Conservation (phyloP, 192 early-diverging fungal species). For the Rhizophagus prolifer region DNA sequence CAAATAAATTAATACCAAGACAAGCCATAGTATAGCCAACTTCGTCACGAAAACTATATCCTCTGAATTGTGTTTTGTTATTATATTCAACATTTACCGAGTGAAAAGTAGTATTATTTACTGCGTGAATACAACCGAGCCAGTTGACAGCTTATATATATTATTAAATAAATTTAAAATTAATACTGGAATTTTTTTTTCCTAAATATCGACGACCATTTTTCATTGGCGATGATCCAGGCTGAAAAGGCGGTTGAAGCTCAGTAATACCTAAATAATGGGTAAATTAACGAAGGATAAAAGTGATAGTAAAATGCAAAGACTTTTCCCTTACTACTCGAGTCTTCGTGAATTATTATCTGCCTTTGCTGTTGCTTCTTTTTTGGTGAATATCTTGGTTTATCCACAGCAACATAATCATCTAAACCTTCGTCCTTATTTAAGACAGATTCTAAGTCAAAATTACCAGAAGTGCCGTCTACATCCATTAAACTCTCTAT, state of each 20-base stretch:
- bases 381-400: not conserved
- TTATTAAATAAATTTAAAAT: not conserved
- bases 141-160: conserved; percentile 71
- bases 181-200: not conserved
- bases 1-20: conserved; percentile 43
- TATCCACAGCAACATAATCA: not conserved
- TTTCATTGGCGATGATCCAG: conserved; percentile 72
- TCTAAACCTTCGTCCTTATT: not conserved
- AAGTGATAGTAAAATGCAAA: not conserved
- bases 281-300: not conserved
- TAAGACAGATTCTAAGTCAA: not conserved
- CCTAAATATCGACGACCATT: conserved; percentile 58
- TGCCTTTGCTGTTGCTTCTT: not conserved
- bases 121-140: conserved; percentile 73
- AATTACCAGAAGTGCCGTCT: too few relatives aligned
- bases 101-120: conserved; percentile 68
- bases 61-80: conserved; percentile 75
- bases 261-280: conserved; percentile 21
- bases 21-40: conserved; percentile 77
- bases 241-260: conserved; percentile 75
- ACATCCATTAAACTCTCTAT: not conserved
- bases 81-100: conserved; percentile 87
- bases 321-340: not conserved
- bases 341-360: not conserved
- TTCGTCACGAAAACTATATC: conserved; percentile 82